Conservation (phyloP, 495 filamentous ascomycete genomes). For the Talaromyces adpressus region DNA sequence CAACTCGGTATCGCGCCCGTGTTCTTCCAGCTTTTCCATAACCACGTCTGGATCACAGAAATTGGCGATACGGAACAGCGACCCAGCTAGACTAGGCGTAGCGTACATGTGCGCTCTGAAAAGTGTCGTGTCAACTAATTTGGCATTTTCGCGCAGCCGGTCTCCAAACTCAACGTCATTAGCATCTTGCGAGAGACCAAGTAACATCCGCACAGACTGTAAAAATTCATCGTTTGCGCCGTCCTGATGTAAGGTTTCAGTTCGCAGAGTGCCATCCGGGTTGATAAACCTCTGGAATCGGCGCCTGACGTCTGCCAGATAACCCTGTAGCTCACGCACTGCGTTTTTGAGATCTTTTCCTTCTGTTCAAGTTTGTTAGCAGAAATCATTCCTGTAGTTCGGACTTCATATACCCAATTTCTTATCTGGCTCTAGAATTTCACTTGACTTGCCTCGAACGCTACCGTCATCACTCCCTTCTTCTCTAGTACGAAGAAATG, state of each 20-base stretch:
- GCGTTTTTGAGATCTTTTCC: constrained; percentile 76
- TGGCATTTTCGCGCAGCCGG: constrained; percentile 66
- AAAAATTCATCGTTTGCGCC: constrained; percentile 46
- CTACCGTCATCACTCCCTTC: constrained; percentile 41
- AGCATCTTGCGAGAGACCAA: constrained; percentile 36
- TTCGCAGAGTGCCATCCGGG: constrained; percentile 64
- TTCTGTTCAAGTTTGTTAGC: constrained; percentile 27
- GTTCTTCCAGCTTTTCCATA: constrained; percentile 83
- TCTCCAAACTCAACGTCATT: constrained; percentile 57
- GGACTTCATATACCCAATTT: constrained; percentile 30
- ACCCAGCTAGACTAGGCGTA: constrained; percentile 73
- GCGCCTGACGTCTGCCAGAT: constrained; percentile 75
- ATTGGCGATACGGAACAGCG: constrained; percentile 92
- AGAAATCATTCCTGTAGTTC: not conserved
- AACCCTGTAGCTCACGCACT: constrained; percentile 73
- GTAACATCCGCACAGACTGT: constrained; percentile 34
- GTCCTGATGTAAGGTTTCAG: constrained; percentile 38
- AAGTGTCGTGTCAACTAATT: constrained; percentile 82
- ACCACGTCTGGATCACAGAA: constrained; percentile 96
- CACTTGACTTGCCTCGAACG: constrained; percentile 27
- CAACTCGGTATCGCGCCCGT: constrained; percentile 82
- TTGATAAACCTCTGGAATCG: constrained; percentile 78
- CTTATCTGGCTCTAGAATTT: constrained; percentile 17
- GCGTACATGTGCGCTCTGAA: constrained; percentile 93
- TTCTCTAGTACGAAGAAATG: constrained; percentile 35